Evolutionary conservation across 352 stramenopile genomes (phyloP).

Genomic region (Globisporangium spinosum): DNA sequence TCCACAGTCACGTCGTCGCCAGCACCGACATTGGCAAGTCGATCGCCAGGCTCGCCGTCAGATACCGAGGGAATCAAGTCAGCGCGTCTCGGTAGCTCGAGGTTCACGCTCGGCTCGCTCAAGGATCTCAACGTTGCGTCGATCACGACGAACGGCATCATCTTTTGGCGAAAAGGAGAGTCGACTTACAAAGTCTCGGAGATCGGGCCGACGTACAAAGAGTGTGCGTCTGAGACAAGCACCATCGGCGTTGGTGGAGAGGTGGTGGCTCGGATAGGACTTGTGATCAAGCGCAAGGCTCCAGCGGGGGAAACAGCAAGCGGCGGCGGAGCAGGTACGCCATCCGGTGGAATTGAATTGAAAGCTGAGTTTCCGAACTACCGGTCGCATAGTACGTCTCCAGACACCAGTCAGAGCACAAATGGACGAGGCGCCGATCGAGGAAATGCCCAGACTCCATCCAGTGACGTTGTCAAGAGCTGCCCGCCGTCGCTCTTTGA

Average conservation of each 20-base stretch:
- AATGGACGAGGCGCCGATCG: slow-evolving; percentile 11
- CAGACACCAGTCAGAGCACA: slow-evolving; percentile 6
- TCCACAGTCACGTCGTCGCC: slow-evolving; percentile 8
- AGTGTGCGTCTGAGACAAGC: slow-evolving; percentile 32
- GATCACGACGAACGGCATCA: slow-evolving; percentile 54
- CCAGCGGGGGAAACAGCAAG: background rate
- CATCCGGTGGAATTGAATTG: background rate
- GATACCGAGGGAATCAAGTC: background rate
- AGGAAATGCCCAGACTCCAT: background rate
- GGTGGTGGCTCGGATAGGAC: slow-evolving; percentile 44
- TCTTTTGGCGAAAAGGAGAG: slow-evolving; percentile 62
- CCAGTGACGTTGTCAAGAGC: slow-evolving; percentile 8
- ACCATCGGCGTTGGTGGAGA: slow-evolving; percentile 57
- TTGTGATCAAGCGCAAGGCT: slow-evolving; percentile 43
- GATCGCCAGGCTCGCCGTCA: background rate
- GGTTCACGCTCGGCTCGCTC: slow-evolving; percentile 45
- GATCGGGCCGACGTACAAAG: slow-evolving; percentile 35
- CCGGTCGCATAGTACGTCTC: background rate
- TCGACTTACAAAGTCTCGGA: slow-evolving; percentile 34
- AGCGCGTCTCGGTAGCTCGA: slow-evolving; percentile 9
- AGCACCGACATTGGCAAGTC: slow-evolving; percentile 10
- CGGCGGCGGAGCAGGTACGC: background rate
- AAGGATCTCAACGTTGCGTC: slow-evolving; percentile 60
- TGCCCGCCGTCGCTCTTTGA: slow-evolving; percentile 52
- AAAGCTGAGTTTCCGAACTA: background rate